Base-by-base conservation (phyloP, 495 filamentous ascomycete genomes). In the Podospora tetraspora region DNA sequence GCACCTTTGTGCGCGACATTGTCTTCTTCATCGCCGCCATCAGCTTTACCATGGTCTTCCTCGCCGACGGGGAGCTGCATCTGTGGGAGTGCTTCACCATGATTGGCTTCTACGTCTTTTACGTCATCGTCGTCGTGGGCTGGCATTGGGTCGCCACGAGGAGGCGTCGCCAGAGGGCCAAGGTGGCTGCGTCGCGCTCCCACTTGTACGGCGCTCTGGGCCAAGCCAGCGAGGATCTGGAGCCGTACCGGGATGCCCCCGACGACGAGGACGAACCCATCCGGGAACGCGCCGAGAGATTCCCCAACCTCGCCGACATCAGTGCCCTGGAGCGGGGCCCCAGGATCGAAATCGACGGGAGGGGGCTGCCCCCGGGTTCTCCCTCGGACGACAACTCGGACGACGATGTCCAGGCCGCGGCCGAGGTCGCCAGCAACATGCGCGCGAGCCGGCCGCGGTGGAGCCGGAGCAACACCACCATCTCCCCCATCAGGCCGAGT, bases 361-460 rank as follows among this genome's bases (percentile, higher is more conserved):
- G 71, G 56, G 76, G 87, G 72, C 83, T 84, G 73, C 62, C 62
- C 32, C 61, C 84, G 57, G 84, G 86, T 21, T 84, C 89, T 59
- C 88, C 91, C 58, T 89, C 91, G 21, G 84, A 87, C 32, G 89
- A 89, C 16, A 90, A 93, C 63, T 90, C 92, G 62, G 89, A 94
- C 57, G 85, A 86, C 66, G 89, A 89, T 23, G 81, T 91, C 72
- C 87, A 91, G 72, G 78, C 94, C 59, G 92, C 88, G 27, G 87
- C 88, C 6, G 93, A 97, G 74, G 88, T 99, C 77, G 89, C 89
- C 65, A 96, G 88, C 75, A 97, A 92, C 68, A 97, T 99, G 96
- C 89, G 94, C 63, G 85, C 97, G 25, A 90, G 84, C 72, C 87
- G 95, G 12, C 91, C 91, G 9, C 80, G 81, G 59, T 86, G 85